Evolutionary conservation across 306 rosid species (phyloP).

Genomic region (Cotoneaster glaucophyllus): DNA sequence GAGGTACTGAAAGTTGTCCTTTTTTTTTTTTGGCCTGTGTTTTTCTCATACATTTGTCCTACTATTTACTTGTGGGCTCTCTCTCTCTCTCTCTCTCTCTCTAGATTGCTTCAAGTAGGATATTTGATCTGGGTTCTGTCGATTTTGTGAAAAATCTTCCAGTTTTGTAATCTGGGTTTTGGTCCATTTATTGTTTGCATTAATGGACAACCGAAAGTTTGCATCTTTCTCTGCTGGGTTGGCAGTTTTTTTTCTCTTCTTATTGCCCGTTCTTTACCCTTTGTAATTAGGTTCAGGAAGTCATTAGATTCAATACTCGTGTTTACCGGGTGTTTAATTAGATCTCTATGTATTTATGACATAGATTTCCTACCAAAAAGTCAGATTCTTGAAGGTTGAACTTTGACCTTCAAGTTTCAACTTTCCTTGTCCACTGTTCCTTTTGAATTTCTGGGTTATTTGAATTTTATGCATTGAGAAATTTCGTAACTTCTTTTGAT

Average conservation of each 20-base stretch:
- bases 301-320: slow-evolving; percentile 4
- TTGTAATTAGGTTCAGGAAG: slow-evolving; percentile 3
- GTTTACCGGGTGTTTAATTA: slow-evolving; percentile 5
- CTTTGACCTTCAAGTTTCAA: slow-evolving; percentile 3
- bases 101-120: not conserved
- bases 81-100: not conserved
- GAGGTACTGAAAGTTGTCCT: slow-evolving; percentile 25
- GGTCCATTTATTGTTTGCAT: slow-evolving; percentile 15
- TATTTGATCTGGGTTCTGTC: not conserved
- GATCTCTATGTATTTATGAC: slow-evolving; percentile 4
- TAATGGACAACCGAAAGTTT: slow-evolving; percentile 3
- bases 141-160: not conserved
- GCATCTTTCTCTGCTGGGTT: slow-evolving; percentile 6
- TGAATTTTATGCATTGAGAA: slow-evolving; percentile 10
- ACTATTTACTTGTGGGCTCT: not conserved
- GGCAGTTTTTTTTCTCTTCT: slow-evolving; percentile 4
- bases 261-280: not conserved
- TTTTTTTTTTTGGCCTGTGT: slow-evolving; percentile 10
- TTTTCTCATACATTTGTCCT: not conserved
- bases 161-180: slow-evolving; percentile 5
- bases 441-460: not conserved
- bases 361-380: not conserved
- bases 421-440: not conserved
- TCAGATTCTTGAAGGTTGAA: not conserved
- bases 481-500: not conserved